A percentile compares a stretch with the other conserved stretches of the same genome.
phyloP scores from a whole-genome alignment of 2,329 filamentous ascomycete species.

The Raffaelea albimanens region DNA sequence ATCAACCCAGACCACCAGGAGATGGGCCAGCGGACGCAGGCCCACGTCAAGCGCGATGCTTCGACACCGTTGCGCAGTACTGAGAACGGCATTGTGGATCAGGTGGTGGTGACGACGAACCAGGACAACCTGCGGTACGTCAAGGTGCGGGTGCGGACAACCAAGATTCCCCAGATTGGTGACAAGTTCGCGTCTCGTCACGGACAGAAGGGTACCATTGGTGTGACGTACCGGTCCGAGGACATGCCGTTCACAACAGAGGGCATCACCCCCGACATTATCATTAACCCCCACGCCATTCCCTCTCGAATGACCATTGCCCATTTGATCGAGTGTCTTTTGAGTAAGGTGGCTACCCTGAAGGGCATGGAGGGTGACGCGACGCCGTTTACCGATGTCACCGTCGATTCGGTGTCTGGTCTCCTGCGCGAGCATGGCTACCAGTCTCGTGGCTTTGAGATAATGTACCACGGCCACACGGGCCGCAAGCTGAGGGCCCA shows the following conservation, averaged over 20 bases:
- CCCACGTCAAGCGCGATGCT: slow-evolving; percentile 88
- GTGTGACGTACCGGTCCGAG: slow-evolving; percentile 94
- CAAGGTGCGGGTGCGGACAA: slow-evolving; percentile 94
- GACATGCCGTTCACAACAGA: slow-evolving; percentile 97
- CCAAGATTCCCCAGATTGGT: slow-evolving; percentile 96
- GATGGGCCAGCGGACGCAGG: slow-evolving; percentile 79
- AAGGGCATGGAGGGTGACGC: slow-evolving; percentile 95
- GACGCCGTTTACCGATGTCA: slow-evolving; percentile 95
- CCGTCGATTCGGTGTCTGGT: slow-evolving; percentile 83
- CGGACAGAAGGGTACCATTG: slow-evolving; percentile 98
- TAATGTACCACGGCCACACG: slow-evolving; percentile 98
- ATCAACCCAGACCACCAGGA: slow-evolving; percentile 90
- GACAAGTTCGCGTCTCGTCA: slow-evolving; percentile 99
- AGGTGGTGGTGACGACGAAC: slow-evolving; percentile 88
- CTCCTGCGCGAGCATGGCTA: slow-evolving; percentile 84
- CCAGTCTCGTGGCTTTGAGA: slow-evolving; percentile 92
- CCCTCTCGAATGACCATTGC: slow-evolving; percentile 99
- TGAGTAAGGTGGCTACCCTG: slow-evolving; percentile 90
- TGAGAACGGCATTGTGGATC: slow-evolving; percentile 92
- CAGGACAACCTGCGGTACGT: slow-evolving; percentile 91
- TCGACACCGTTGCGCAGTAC: slow-evolving; percentile 92
- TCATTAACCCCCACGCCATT: slow-evolving; percentile 99
- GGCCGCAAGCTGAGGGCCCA: slow-evolving; percentile 88
- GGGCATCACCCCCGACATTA: slow-evolving; percentile 86
- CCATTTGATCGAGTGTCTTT: slow-evolving; percentile 97